Percentiles rank a stretch among this genome's conserved stretches.
Conservation (phyloP, 768 basidiomycete genomes). For the Macrolepiota fuliginosa region DNA sequence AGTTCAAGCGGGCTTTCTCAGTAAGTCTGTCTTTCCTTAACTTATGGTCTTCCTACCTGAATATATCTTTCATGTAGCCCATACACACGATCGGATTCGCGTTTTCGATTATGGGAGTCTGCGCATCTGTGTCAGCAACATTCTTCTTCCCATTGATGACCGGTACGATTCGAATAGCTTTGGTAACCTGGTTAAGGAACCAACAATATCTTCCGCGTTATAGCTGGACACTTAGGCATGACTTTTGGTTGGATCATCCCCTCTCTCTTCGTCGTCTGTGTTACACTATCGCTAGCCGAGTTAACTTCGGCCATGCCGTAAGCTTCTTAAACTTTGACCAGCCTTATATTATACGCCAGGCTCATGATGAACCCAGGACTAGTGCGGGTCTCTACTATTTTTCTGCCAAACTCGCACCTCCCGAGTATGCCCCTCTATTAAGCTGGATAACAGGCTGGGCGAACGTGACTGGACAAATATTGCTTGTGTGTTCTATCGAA, state of each 20-base stretch:
- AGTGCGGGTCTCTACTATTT: too few species aligned
- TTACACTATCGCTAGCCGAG: conserved; percentile 58
- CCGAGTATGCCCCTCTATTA: too few species aligned
- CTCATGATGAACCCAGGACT: conserved; percentile 43
- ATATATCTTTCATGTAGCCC: conserved; percentile 29
- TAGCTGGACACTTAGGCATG: too few species aligned
- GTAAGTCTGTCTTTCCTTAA: not conserved
- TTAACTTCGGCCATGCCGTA: too few species aligned
- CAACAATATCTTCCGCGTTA: not conserved
- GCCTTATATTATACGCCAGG: not conserved
- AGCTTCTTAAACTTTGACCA: conserved; percentile 20
- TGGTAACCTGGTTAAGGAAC: not conserved
- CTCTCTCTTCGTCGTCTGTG: conserved; percentile 52
- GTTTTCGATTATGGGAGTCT: conserved; percentile 65
- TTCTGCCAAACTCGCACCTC: conserved; percentile 69
- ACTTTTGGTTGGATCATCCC: conserved; percentile 63
- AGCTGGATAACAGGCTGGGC: too few species aligned
- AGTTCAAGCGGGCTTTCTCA: too few species aligned
- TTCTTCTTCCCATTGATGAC: conserved; percentile 50
- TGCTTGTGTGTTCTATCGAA: too few species aligned
- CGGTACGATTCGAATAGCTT: too few species aligned
- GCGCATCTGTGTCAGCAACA: conserved; percentile 53
- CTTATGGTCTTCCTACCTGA: not conserved
- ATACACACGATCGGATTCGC: conserved; percentile 54
- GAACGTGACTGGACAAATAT: too few species aligned